phyloP scores from a whole-genome alignment of 192 early-diverging fungal genomes.

The Linnemannia elongata region DNA sequence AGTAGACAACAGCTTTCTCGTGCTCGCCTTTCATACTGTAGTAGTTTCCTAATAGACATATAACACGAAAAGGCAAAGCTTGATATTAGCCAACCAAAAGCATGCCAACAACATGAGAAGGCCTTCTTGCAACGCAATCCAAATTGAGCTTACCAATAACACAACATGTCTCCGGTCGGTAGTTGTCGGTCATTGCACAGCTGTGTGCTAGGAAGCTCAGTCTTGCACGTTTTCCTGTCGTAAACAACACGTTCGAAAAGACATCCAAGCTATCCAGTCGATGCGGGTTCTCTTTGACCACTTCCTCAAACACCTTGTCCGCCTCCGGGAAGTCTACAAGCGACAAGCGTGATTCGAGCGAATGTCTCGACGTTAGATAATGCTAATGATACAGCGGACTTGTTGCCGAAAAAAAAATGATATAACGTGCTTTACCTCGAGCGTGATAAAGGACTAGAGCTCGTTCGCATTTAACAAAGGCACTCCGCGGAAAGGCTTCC shows the following conservation, averaged over 20 bases:
- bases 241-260: conserved; percentile 91
- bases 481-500: conserved; percentile 70
- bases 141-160: conserved; percentile 66
- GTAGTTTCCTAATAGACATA: conserved; percentile 79
- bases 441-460: conserved; percentile 74
- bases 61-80: background rate
- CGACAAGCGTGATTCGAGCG: background rate
- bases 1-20: conserved; percentile 88
- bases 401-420: background rate
- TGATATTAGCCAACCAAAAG: background rate
- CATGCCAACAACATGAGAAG: too few relatives aligned
- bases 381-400: background rate
- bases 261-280: conserved; percentile 86
- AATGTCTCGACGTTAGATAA: background rate
- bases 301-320: conserved; percentile 73
- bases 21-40: conserved; percentile 85
- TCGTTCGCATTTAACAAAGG: conserved; percentile 73
- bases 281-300: conserved; percentile 81
- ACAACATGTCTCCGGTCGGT: conserved; percentile 89
- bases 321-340: conserved; percentile 81
- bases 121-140: background rate
- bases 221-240: conserved; percentile 76
- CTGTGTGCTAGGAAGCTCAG: conserved; percentile 85
- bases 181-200: conserved; percentile 79
- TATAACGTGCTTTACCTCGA: conserved; percentile 17